Evolutionary conservation across 805 yeast genomes (phyloP), one percentile per base, ranked within the genome.

Genomic region (Metschnikowia gruessii): DNA sequence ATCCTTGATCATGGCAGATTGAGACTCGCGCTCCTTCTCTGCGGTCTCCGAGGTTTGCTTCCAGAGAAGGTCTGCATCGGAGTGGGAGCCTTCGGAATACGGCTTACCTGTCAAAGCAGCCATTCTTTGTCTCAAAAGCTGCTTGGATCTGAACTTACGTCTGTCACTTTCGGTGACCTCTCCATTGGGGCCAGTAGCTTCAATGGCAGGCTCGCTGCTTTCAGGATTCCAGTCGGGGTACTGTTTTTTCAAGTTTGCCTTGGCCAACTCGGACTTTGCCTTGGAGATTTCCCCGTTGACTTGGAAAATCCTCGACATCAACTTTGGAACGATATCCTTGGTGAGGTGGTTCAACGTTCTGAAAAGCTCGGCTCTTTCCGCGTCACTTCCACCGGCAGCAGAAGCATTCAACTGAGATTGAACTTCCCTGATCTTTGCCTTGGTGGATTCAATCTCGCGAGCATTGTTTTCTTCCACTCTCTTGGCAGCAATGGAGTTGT

Each of bases 111-210:
- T 91, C 58, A 92, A 76, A 3, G 92, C 88, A 24, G 96, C 95
- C 95, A 92, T 90, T 55, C 96, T 79, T 42, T 91, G 87, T 52
- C 83, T 82, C 56, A 94, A 72, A 46, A 82, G 68, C 34, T 92
- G 95, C 60, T 86, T 85, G 35, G 87, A 83, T 55, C 79, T 83
- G 33, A 92, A 94, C 57, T 86, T 85, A 52, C 86, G 79, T 49
- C 86, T 78, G 61, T 91, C 97, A 12, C 81, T 67, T 21, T 87
- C 97, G 2, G 97, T 91, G 8, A 89, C 79, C 49, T 81, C 81
- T 26, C 97, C 97, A 58, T 85, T 81, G 39, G 89, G 85, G 7
- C 97, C 98, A 5, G 94, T 80, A 4, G 97, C 97, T 22, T 75
- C 72, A 40, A 85, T 75, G 12, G 68, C 69, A 1, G 62, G 61